Evolutionary conservation across 306 rosid genomes (phyloP).

Genomic region (Pueraria montana): DNA sequence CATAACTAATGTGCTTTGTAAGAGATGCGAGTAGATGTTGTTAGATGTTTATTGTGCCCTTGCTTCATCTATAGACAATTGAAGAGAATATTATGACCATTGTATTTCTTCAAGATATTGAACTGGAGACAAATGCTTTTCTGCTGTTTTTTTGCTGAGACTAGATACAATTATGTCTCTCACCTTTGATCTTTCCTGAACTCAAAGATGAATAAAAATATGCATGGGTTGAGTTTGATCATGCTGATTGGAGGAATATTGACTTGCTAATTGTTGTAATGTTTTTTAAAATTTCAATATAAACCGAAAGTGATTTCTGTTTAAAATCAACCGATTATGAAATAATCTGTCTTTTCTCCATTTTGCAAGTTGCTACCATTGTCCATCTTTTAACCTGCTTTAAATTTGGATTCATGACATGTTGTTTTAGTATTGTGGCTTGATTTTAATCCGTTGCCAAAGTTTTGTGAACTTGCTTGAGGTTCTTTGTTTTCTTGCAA

Average conservation of each 20-base stretch:
- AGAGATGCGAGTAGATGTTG: conserved; percentile 1
- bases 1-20: neutral
- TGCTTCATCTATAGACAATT: conserved; percentile 24
- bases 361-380: neutral
- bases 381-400: neutral
- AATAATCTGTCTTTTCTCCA: conserved; percentile 16
- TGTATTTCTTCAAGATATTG: conserved; percentile 13
- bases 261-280: neutral
- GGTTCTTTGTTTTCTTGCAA: neutral
- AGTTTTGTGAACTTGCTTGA: neutral
- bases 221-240: conserved; percentile 15
- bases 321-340: neutral
- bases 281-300: neutral
- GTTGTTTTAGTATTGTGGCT: neutral
- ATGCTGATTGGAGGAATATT: conserved; percentile 2
- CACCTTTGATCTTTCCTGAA: conserved; percentile 15
- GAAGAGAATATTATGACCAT: conserved; percentile 19
- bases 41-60: conserved; percentile 4
- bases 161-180: neutral
- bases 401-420: neutral
- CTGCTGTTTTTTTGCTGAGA: conserved; percentile 13
- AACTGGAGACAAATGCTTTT: conserved; percentile 6
- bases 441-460: neutral
- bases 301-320: neutral
- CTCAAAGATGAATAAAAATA: conserved; percentile 7